These are phyloP conservation scores for Paramecium bursaria DNA, from an alignment of 73 alveolate species.

Conservation along the genomic window DNA sequence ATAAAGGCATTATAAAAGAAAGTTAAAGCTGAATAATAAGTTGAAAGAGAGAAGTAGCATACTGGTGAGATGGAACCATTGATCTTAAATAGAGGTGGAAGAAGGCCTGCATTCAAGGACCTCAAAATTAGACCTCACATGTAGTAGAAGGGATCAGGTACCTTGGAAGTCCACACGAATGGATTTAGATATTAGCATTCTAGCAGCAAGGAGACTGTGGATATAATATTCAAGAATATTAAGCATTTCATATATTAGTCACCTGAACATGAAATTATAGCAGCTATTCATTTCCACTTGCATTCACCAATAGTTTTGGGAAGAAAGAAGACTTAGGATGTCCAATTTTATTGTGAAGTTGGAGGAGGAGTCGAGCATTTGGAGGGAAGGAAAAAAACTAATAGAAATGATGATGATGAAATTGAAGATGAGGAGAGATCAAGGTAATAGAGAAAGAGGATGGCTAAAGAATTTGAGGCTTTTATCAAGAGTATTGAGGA, in stretches of 20 bases:
- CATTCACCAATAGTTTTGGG: conserved; percentile 90
- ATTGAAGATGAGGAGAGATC: conserved; percentile 95
- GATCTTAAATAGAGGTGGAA: conserved; percentile 32
- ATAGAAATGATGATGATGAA: conserved; percentile 92
- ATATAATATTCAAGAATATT: conserved; percentile 87
- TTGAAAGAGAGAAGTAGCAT: conserved; percentile 81
- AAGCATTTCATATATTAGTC: conserved; percentile 95
- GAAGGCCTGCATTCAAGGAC: conserved; percentile 80
- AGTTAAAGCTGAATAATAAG: conserved; percentile 85
- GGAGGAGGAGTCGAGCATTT: conserved; percentile 94
- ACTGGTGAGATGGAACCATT: conserved; percentile 63
- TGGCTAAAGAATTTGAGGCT: conserved; percentile 85
- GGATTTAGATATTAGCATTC: conserved; percentile 92
- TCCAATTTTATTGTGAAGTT: conserved; percentile 93
- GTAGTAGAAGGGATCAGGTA: conserved; percentile 90
- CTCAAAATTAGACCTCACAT: conserved; percentile 87
- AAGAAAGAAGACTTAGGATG: conserved; percentile 85
- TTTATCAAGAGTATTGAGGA: conserved; percentile 84
- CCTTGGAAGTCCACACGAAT: conserved; percentile 90
- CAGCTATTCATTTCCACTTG: conserved; percentile 91
- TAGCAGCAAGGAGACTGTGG: conserved; percentile 85
- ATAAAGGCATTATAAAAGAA: conserved; percentile 71
- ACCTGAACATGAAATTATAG: conserved; percentile 92
- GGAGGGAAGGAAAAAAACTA: conserved; percentile 78
- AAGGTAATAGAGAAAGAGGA: conserved; percentile 80